These are phyloP conservation scores for Grigorovia jiainica DNA, from an alignment of 805 yeast genomes.

Conservation along the genomic window DNA sequence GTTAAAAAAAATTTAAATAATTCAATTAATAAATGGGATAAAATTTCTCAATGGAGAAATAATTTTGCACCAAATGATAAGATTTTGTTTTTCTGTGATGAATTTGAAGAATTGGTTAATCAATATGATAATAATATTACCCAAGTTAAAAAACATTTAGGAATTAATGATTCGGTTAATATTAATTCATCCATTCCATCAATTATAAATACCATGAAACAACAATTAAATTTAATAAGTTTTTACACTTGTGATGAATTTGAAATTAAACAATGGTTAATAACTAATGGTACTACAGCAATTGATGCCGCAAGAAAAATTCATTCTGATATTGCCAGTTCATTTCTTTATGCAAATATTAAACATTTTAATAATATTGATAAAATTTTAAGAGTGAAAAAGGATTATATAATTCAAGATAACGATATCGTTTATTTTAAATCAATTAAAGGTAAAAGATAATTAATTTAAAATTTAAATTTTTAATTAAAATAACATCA, in stretches of 20 bases:
- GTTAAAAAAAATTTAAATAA: conserved; percentile 30
- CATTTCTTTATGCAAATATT: conserved; percentile 73
- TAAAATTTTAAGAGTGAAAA: conserved; percentile 41
- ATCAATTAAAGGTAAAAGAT: conserved; percentile 53
- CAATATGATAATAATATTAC: too few species aligned
- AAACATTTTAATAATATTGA: conserved; percentile 7
- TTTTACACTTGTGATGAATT: conserved; percentile 80
- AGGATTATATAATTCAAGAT: conserved; percentile 65
- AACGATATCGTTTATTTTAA: conserved; percentile 74
- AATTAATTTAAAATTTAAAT: conserved; percentile 1
- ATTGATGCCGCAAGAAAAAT: conserved; percentile 88
- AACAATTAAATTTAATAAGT: conserved; percentile 60
- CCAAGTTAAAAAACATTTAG: too few species aligned
- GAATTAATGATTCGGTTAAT: too few species aligned
- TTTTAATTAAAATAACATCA: conserved; percentile 13
- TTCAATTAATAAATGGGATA: conserved; percentile 37
- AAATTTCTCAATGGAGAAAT: conserved; percentile 63
- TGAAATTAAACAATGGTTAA: conserved; percentile 86
- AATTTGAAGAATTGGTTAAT: conserved; percentile 33
- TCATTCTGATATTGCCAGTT: conserved; percentile 74
- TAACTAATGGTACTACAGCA: conserved; percentile 64
- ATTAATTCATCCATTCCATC: conserved; percentile 48
- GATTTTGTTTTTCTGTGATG: conserved; percentile 60
- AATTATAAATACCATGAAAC: conserved; percentile 57
- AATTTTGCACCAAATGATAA: conserved; percentile 44